Evolutionary conservation across 805 yeast genomes (phyloP).

Genomic region (Yarrowia sp.): DNA sequence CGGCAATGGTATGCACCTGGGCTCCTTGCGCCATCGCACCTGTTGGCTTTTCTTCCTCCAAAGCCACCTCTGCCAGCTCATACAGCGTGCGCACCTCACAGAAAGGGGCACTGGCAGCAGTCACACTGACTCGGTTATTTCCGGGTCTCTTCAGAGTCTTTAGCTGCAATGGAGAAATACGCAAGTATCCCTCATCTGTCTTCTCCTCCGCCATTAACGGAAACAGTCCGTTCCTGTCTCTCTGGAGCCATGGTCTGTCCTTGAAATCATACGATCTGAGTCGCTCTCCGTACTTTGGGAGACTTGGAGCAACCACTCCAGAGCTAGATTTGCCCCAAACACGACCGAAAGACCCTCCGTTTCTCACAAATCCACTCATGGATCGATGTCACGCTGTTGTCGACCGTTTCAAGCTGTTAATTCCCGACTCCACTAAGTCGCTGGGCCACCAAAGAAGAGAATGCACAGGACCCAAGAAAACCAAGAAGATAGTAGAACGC

Average conservation of each 20-base stretch:
- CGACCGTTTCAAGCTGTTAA: background rate
- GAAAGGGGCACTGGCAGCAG: conserved; percentile 4
- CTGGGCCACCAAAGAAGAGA: conserved; percentile 77
- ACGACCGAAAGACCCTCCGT: background rate
- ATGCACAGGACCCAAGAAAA: conserved; percentile 73
- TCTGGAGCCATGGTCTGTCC: background rate
- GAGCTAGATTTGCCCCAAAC: background rate
- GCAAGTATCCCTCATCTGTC: background rate
- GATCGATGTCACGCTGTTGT: background rate
- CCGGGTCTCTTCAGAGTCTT: background rate
- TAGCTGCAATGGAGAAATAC: conserved; percentile 2
- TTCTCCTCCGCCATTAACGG: conserved; percentile 10
- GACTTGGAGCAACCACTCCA: background rate
- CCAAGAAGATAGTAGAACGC: conserved; percentile 68
- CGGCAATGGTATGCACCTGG: background rate
- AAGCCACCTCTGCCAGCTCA: conserved; percentile 1
- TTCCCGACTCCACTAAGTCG: conserved; percentile 9
- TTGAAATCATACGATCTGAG: background rate
- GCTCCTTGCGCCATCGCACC: conserved; percentile 12
- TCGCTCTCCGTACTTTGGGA: background rate
- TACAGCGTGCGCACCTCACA: conserved; percentile 14
- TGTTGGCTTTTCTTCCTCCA: background rate
- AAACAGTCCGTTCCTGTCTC: background rate
- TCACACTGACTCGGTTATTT: conserved; percentile 7
- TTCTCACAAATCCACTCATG: conserved; percentile 1